Evolutionary conservation across 306 rosid species (phyloP).

Genomic region (Dalbergia cochinchinensis): DNA sequence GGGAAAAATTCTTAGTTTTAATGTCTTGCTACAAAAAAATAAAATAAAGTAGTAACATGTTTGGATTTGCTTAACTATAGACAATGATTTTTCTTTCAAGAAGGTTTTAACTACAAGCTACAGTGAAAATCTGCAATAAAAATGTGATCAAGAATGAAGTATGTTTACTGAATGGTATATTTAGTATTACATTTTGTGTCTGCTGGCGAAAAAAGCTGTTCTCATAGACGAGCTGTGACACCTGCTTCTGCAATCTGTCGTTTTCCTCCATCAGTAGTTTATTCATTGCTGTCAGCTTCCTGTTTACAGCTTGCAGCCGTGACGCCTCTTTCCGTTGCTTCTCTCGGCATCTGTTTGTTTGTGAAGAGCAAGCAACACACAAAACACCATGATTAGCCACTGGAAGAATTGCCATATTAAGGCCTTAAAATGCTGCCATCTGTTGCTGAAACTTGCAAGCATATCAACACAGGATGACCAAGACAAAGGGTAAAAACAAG

Average conservation of each 20-base stretch:
- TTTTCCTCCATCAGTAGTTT: conserved; percentile 97
- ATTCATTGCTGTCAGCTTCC: conserved; percentile 97
- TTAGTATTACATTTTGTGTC: conserved; percentile 73
- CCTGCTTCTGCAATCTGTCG: conserved; percentile 97
- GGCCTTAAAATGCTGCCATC: background rate
- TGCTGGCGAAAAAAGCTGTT: conserved; percentile 96
- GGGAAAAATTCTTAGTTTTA: too few species aligned
- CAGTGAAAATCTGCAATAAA: too few species aligned
- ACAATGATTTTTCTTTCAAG: background rate
- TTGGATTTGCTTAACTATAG: background rate
- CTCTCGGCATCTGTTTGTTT: conserved; percentile 83
- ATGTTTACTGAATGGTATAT: background rate
- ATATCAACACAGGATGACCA: background rate
- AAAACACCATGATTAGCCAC: background rate
- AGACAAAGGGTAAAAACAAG: background rate
- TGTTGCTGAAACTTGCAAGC: background rate
- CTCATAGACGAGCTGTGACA: conserved; percentile 91
- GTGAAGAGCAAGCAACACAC: background rate
- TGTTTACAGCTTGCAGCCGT: conserved; percentile 90
- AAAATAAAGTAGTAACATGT: background rate
- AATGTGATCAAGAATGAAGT: background rate
- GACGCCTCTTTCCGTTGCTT: conserved; percentile 97
- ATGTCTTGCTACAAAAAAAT: too few species aligned
- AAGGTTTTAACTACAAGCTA: background rate
- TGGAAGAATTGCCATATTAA: background rate